Conservation (phyloP, 2,329 filamentous ascomycete species). For the Catunica adiposa region DNA sequence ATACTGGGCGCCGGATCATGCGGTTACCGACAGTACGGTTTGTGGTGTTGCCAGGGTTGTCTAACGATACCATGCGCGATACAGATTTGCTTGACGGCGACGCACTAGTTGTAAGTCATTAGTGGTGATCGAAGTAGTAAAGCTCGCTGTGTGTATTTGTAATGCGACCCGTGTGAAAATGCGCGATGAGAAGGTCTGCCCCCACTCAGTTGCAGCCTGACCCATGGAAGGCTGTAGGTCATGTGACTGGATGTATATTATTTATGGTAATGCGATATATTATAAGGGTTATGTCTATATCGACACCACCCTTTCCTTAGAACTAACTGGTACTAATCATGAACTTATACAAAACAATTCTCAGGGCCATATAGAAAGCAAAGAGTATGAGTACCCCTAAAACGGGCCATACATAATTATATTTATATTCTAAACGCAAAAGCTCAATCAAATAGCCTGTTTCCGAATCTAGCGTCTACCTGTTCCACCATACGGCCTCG, state of each 20-base stretch:
- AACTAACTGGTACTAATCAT: not conserved
- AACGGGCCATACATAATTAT: not conserved
- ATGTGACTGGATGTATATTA: not conserved
- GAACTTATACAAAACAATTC: too few species aligned
- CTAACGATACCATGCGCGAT: not conserved
- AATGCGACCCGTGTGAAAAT: constrained; percentile 3
- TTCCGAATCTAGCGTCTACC: constrained; percentile 2
- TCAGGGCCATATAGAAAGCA: too few species aligned
- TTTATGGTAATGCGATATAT: not conserved
- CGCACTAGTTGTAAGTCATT: too few species aligned
- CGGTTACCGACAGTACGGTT: not conserved
- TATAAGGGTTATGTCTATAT: not conserved
- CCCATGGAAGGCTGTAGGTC: not conserved
- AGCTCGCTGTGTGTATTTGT: not conserved
- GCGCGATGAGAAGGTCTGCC: not conserved
- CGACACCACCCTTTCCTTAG: not conserved
- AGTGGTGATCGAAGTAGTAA: not conserved
- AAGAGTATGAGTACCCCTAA: not conserved
- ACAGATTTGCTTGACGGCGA: too few species aligned
- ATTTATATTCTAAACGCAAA: not conserved
- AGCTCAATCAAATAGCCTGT: not conserved
- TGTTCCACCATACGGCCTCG: constrained; percentile 9
- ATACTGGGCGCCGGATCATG: not conserved
- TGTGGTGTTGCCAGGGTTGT: not conserved
- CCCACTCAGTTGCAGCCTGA: not conserved